These are phyloP conservation scores for Magnolia sinica DNA, from an alignment of 164 flowering plant species.

Conservation along the genomic window DNA sequence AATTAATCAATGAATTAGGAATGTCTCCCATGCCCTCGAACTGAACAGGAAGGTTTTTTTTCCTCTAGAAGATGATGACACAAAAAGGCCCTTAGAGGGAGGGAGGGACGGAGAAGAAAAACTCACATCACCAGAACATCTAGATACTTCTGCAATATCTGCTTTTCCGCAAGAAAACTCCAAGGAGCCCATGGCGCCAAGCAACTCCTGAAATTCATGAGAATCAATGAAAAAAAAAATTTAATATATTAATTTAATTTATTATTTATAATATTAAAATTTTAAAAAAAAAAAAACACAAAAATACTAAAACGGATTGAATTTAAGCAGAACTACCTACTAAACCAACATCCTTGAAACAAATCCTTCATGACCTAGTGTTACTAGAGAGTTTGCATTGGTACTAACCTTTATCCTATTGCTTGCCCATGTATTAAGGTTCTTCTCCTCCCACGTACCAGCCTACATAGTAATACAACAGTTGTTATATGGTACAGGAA, in stretches of 20 bases:
- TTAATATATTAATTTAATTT: too few relatives aligned
- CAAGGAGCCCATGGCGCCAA: constrained; percentile 51
- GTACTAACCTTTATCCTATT: constrained; percentile 69
- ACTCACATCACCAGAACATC: constrained; percentile 90
- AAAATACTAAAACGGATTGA: background rate
- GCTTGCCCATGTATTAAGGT: constrained; percentile 79
- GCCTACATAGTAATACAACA: constrained; percentile 42
- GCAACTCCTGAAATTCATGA: constrained; percentile 61
- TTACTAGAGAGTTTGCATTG: background rate
- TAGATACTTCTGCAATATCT: constrained; percentile 67
- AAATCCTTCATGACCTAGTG: background rate
- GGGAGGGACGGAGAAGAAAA: background rate
- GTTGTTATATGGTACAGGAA: background rate
- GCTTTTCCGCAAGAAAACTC: constrained; percentile 77
- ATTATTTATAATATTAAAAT: too few relatives aligned
- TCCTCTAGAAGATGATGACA: too few relatives aligned
- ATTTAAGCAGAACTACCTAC: background rate
- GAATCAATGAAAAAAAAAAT: background rate
- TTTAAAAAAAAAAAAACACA: background rate
- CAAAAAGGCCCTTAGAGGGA: too few relatives aligned
- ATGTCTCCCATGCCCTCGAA: too few relatives aligned
- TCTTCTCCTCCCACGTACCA: constrained; percentile 99
- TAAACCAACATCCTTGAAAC: background rate
- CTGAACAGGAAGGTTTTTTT: too few relatives aligned
- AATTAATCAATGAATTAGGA: too few relatives aligned